These are phyloP conservation scores for Moricandia moricandioides DNA, from an alignment of 345 rosid genomes.

Conservation along the genomic window DNA sequence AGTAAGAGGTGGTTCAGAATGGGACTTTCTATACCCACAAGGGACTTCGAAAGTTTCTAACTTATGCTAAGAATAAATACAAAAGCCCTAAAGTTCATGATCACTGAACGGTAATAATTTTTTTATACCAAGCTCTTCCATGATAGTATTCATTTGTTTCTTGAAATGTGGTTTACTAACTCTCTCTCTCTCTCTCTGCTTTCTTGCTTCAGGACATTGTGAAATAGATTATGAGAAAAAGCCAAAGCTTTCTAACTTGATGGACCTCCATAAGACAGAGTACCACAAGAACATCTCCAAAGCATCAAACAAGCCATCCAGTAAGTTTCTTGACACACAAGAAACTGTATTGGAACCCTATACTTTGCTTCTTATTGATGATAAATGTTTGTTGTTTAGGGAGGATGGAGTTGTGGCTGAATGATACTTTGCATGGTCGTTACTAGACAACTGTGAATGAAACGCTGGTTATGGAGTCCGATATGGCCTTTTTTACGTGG, in stretches of 20 bases:
- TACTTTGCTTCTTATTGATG: neutral
- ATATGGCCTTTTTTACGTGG: slow-evolving; percentile 52
- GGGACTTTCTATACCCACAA: slow-evolving; percentile 48
- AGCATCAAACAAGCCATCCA: slow-evolving; percentile 36
- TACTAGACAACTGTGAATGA: slow-evolving; percentile 72
- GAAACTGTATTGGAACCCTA: neutral
- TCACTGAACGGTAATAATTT: slow-evolving; percentile 50
- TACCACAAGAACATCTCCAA: slow-evolving; percentile 43
- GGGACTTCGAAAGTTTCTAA: slow-evolving; percentile 45
- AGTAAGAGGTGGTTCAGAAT: slow-evolving; percentile 39
- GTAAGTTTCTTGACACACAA: slow-evolving; percentile 8
- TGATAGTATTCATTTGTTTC: neutral
- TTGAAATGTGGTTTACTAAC: slow-evolving; percentile 3
- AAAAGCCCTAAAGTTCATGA: slow-evolving; percentile 43
- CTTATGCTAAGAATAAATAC: slow-evolving; percentile 41
- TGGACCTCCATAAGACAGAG: slow-evolving; percentile 39
- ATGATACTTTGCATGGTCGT: slow-evolving; percentile 61
- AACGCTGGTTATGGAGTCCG: slow-evolving; percentile 47
- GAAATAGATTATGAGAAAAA: slow-evolving; percentile 31
- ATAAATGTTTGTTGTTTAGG: slow-evolving; percentile 11
- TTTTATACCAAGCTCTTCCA: neutral
- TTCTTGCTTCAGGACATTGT: slow-evolving; percentile 40
- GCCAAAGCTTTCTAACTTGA: slow-evolving; percentile 35
- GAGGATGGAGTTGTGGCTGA: slow-evolving; percentile 52
- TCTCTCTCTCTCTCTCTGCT: neutral